Evolutionary conservation across 2,329 filamentous ascomycete genomes (phyloP), one percentile per base, ranked within the genome.

Genomic region (Curvularia verruculosa): DNA sequence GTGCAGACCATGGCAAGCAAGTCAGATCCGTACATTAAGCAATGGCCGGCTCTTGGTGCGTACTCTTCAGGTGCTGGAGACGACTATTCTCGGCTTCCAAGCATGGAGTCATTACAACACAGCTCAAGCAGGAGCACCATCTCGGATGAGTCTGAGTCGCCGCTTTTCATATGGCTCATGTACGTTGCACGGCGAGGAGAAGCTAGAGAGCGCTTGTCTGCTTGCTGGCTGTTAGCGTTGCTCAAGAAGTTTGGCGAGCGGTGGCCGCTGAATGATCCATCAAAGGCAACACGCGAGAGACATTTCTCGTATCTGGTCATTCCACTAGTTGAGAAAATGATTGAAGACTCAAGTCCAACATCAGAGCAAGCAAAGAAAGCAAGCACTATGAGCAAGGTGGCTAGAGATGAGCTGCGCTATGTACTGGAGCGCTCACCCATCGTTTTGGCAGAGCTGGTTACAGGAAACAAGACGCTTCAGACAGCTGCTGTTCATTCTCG

Each of bases 381-480:
- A 13, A 63, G 58, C 36, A 49, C 56, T 21, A 46, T 64, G 3
- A 66, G 82, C 15, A 81, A 84, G 37, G 85, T 86, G 54, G 75
- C 83, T 40, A 69, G 60, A 45, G 69, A 73, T 10, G 71, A 75
- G 49, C 51, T 66, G 56, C 66, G 66, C 26, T 65, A 67, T 23
- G 53, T 75, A 12, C 58, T 75, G n/a, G 71, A 75, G 52, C 85
- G 86, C 60, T 87, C 90, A 1, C 91, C 93, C 7, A 83, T 86
- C 1, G 84, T 96, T 10, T 81, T 98, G 52, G 91, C 92, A 15
- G 86, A 88, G 44, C 81, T 98, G 37, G 87, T 96, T 18, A 86
- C 87, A 24, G 91, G 95, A 68, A 92, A 88, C 72, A 86, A 89
- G 58, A 83, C 85, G 56, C 82, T 98, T 51, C 94, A 98, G 75